phyloP scores from a whole-genome alignment of 169 alveolate species.

The Eimeria necatrix region DNA sequence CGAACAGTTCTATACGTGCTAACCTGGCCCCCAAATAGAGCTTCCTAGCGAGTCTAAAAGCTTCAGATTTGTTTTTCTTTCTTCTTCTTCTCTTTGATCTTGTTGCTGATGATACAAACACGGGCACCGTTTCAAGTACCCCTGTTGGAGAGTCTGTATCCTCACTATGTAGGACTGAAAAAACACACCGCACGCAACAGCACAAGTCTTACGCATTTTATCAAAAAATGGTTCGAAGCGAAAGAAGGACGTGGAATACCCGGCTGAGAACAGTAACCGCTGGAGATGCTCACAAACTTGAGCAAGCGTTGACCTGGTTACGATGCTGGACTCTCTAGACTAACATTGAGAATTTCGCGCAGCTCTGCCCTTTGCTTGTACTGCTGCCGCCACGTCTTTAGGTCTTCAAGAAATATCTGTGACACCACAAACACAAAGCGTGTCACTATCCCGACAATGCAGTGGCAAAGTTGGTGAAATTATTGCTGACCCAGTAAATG shows the following conservation, averaged over 20 bases:
- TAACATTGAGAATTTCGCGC: conserved; percentile 44
- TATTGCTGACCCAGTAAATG: neutral
- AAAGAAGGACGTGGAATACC: too few species aligned
- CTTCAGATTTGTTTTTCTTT: conserved; percentile 11
- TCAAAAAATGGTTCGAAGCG: too few species aligned
- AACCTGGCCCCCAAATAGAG: conserved; percentile 51
- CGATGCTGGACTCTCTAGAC: neutral
- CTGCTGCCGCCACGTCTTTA: conserved; percentile 48
- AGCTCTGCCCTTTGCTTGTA: conserved; percentile 43
- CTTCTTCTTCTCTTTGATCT: conserved; percentile 36
- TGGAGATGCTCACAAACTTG: too few species aligned
- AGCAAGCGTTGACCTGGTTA: too few species aligned
- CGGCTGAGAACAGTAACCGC: too few species aligned
- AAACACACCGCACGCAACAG: neutral
- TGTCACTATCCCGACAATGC: neutral
- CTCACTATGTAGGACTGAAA: conserved; percentile 36
- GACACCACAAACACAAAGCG: neutral
- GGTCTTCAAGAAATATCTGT: conserved; percentile 48
- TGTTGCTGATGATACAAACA: conserved; percentile 59
- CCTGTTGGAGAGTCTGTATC: conserved; percentile 47
- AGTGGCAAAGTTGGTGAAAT: too few species aligned
- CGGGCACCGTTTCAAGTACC: conserved; percentile 52
- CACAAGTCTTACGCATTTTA: too few species aligned
- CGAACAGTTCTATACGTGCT: neutral
- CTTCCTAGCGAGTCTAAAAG: conserved; percentile 35